These are phyloP conservation scores for Penicillium angulare DNA, from an alignment of 495 filamentous ascomycete species.

Conservation along the genomic window DNA sequence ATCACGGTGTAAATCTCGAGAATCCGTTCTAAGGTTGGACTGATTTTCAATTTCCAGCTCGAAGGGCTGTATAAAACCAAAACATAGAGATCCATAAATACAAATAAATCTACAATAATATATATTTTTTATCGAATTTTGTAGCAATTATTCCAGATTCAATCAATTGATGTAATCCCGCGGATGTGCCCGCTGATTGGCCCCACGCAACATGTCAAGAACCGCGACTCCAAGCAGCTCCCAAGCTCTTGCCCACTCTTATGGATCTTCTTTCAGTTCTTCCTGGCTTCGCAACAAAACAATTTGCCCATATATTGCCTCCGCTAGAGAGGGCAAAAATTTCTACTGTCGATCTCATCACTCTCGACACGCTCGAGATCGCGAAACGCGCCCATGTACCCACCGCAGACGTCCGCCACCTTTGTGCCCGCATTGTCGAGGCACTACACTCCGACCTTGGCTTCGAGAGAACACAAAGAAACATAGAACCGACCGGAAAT, in stretches of 20 bases:
- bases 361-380: constrained; percentile 77
- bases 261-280: constrained; percentile 86
- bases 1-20: too few relatives aligned
- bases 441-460: constrained; percentile 67
- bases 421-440: constrained; percentile 61
- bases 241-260: constrained; percentile 13
- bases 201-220: constrained; percentile 3
- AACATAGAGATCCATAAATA: too few relatives aligned
- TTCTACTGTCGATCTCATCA: constrained; percentile 81
- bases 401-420: constrained; percentile 69
- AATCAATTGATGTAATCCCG: neutral
- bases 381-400: constrained; percentile 84
- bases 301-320: constrained; percentile 71
- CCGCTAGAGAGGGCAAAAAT: constrained; percentile 72
- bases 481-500: constrained; percentile 8
- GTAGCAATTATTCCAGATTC: neutral
- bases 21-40: too few relatives aligned
- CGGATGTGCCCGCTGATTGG: constrained; percentile 14
- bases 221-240: constrained; percentile 14
- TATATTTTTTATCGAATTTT: too few relatives aligned
- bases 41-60: too few relatives aligned
- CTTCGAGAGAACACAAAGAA: constrained; percentile 25
- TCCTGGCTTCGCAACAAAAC: constrained; percentile 69
- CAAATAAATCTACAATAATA: too few relatives aligned
- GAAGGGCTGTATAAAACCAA: too few relatives aligned